A percentile compares a stretch with the other conserved stretches of the same genome.
phyloP scores from a whole-genome alignment of 2,329 filamentous ascomycete species.

The Pseudogymnoascus sp. region DNA sequence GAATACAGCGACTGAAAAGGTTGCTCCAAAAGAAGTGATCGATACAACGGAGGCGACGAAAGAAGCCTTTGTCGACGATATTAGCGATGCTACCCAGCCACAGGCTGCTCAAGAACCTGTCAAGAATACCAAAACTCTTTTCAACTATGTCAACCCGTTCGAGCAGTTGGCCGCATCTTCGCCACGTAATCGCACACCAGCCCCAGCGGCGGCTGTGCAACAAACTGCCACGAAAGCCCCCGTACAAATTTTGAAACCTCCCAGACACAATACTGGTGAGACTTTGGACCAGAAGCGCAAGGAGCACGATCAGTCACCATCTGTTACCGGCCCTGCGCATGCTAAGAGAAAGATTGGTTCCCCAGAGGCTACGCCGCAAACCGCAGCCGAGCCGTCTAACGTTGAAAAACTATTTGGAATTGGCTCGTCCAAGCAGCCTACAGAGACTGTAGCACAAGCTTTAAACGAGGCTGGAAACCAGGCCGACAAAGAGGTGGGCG shows the following conservation, averaged over 20 bases:
- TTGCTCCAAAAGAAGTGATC: conserved; percentile 27
- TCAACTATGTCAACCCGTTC: conserved; percentile 67
- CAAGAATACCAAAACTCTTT: conserved; percentile 35
- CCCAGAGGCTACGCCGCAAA: conserved; percentile 21
- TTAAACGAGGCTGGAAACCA: conserved; percentile 57
- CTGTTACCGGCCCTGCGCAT: conserved; percentile 22
- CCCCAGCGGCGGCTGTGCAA: conserved; percentile 32
- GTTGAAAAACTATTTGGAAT: conserved; percentile 28
- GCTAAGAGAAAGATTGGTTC: conserved; percentile 25
- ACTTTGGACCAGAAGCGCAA: conserved; percentile 25
- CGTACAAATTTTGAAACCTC: conserved; percentile 29
- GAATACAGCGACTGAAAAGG: conserved; percentile 34
- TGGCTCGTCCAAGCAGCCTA: conserved; percentile 31
- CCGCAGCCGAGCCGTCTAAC: conserved; percentile 32
- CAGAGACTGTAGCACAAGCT: conserved; percentile 65
- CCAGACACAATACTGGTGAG: conserved; percentile 21
- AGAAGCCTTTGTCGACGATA: conserved; percentile 35
- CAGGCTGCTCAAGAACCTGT: conserved; percentile 13
- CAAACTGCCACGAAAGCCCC: conserved; percentile 27
- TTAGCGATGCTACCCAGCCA: conserved; percentile 18
- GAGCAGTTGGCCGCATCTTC: conserved; percentile 62
- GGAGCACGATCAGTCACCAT: conserved; percentile 21
- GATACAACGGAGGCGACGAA: conserved; percentile 39
- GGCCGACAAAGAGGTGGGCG: conserved; percentile 53
- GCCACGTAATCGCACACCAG: conserved; percentile 51